Conservation (phyloP, 257 asterid genomes). For the Paulownia fortunei region DNA sequence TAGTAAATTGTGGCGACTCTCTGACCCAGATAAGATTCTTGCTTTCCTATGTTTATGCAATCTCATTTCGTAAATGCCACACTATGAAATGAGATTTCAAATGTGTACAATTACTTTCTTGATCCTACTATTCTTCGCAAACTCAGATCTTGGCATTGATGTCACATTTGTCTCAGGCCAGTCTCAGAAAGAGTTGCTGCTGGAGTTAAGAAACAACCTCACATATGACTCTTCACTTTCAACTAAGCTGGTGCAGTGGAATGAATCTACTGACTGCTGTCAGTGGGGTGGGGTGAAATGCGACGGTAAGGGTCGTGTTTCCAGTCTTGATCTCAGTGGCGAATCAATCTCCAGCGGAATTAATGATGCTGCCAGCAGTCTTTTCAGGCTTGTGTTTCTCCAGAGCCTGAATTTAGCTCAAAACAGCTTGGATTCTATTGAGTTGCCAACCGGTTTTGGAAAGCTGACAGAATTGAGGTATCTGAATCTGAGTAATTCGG, state of each 20-base stretch:
- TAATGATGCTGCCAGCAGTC: conserved; percentile 24
- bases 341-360: conserved; percentile 53
- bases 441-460: conserved; percentile 45
- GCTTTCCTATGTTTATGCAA: neutral
- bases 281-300: conserved; percentile 61
- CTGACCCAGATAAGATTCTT: conserved; percentile 3
- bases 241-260: conserved; percentile 58
- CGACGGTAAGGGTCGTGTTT: conserved; percentile 46
- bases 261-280: conserved; percentile 51
- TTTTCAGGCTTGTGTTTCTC: conserved; percentile 45
- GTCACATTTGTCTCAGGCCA: conserved; percentile 37
- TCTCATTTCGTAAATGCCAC: too few relatives aligned
- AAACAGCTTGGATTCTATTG: conserved; percentile 29
- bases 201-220: conserved; percentile 50
- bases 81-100: conserved; percentile 40
- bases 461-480: conserved; percentile 40
- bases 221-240: conserved; percentile 58
- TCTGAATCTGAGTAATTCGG: conserved; percentile 50
- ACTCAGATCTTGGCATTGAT: conserved; percentile 4
- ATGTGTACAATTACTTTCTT: conserved; percentile 24
- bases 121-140: conserved; percentile 20
- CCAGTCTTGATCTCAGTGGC: conserved; percentile 51
- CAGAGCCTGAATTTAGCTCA: conserved; percentile 46
- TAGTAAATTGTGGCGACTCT: neutral
- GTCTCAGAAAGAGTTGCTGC: conserved; percentile 49